Evolutionary conservation across 345 rosid genomes (phyloP).

Genomic region (Dimocarpus longan): DNA sequence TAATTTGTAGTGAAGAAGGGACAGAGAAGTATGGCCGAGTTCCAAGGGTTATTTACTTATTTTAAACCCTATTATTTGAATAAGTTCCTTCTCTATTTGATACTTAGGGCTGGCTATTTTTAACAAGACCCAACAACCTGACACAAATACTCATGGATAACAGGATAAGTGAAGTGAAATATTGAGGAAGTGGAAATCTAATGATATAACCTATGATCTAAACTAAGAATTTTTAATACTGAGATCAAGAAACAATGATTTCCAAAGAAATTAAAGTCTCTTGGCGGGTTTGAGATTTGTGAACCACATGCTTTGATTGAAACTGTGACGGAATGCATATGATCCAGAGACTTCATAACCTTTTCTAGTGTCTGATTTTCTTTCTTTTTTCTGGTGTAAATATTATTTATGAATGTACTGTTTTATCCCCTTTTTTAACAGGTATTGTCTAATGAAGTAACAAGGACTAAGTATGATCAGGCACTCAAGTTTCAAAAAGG

Average conservation of each 20-base stretch:
- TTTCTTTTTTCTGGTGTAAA: background rate
- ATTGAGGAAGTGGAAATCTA: background rate
- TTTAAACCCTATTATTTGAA: background rate
- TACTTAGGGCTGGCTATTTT: background rate
- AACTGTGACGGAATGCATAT: background rate
- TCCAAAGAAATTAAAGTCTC: no score
- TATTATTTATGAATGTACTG: constrained; percentile 4
- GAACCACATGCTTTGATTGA: background rate
- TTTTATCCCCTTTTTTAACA: constrained; percentile 30
- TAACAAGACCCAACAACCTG: no score
- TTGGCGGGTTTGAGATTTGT: background rate
- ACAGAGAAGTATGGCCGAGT: background rate
- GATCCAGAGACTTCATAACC: background rate
- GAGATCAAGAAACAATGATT: no score
- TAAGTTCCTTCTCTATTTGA: background rate
- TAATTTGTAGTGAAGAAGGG: constrained; percentile 2
- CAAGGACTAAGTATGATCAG: constrained; percentile 67
- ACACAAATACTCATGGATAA: no score
- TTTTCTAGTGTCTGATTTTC: background rate
- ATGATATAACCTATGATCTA: no score
- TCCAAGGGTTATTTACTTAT: background rate
- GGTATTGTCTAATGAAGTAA: constrained; percentile 74
- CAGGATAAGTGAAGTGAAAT: background rate
- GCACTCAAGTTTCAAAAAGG: constrained; percentile 48
- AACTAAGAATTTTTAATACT: no score